These are phyloP conservation scores for Fomes fomentarius DNA, from an alignment of 1,284 basidiomycete genomes.

Conservation along the genomic window DNA sequence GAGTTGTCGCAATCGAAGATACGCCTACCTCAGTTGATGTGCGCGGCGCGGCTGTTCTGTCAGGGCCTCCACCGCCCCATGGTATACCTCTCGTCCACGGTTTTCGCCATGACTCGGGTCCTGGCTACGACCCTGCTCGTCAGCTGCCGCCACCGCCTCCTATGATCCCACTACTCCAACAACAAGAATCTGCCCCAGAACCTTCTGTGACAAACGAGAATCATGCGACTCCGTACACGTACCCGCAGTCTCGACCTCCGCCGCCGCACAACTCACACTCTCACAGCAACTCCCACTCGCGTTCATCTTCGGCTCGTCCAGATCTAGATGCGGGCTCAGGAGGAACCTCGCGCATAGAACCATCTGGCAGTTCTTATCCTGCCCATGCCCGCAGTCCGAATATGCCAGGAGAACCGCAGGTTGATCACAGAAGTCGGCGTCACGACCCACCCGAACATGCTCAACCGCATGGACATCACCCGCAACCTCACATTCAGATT, in stretches of 20 bases:
- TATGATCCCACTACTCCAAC: constrained; percentile 38
- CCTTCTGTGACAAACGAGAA: constrained; percentile 32
- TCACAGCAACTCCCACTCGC: constrained; percentile 45
- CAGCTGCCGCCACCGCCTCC: constrained; percentile 54
- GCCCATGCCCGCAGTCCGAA: constrained; percentile 32
- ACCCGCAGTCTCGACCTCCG: constrained; percentile 39
- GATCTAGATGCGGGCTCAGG: constrained; percentile 27
- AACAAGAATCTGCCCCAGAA: constrained; percentile 41
- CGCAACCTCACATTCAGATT: constrained; percentile 30
- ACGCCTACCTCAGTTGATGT: constrained; percentile 41
- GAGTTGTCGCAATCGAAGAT: constrained; percentile 50
- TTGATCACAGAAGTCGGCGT: constrained; percentile 25
- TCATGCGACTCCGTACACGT: constrained; percentile 44
- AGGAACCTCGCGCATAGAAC: constrained; percentile 28
- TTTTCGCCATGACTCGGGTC: constrained; percentile 40
- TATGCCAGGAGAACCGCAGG: constrained; percentile 25
- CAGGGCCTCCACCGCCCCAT: constrained; percentile 45
- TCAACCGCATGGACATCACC: constrained; percentile 27
- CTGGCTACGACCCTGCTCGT: constrained; percentile 44
- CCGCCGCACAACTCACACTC: constrained; percentile 41
- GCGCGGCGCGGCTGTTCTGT: constrained; percentile 19
- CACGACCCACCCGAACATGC: constrained; percentile 26
- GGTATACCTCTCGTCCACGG: constrained; percentile 34
- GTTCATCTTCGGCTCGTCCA: constrained; percentile 30
- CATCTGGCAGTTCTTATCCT: constrained; percentile 27